Base-by-base conservation (phyloP, 306 rosid species). In the Rosa lucieae region DNA sequence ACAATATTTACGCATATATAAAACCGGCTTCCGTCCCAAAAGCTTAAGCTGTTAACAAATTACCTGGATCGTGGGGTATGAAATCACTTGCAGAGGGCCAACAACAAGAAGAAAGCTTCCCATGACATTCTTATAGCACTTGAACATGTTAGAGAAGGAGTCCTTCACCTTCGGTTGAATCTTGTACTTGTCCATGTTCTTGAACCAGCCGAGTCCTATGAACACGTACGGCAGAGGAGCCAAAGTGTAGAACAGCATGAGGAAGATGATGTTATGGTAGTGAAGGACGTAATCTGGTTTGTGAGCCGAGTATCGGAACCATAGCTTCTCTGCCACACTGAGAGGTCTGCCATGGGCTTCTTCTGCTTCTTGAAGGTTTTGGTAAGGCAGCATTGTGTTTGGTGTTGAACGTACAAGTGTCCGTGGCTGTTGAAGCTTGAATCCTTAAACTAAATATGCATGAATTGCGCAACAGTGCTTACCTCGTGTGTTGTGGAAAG, bases 261-360 rank as follows among this genome's bases (percentile, higher is more conserved):
- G 83, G 81, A 91, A 86, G 26, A 91, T 40, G 10, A 78, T 70
- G 80, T 84, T 89, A 66, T 91, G 92, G 77, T 80, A 83, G 78
- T 87, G 84, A 12, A 91, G 91, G 14, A 87, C 51, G 73, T 83
- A 83, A 51, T 91, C 90, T 17, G 92, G 56, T 77, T 84, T 89
- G 2, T 69, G 37, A 51, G 89, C 90, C 0, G 96, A 82, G 86
- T 89, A 89, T 42, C 78, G 77, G 78, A 89, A 85, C 96, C 96
- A 91, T 6, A 91, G 63, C 35, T 82, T 89, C 87, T 91, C 92
- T 8, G 76, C 77, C 3, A 63, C 26, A 37, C 86, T 86, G 35
- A 87, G 76, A 26, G 76, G 81, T 44, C 89, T 83, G n/a, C 88
- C 84, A 6, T 86, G 86, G 10, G 81, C 86, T 2, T 43, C 79